These are phyloP conservation scores for Colletotrichum lupini DNA, from an alignment of 2,329 filamentous ascomycete genomes.

Conservation along the genomic window DNA sequence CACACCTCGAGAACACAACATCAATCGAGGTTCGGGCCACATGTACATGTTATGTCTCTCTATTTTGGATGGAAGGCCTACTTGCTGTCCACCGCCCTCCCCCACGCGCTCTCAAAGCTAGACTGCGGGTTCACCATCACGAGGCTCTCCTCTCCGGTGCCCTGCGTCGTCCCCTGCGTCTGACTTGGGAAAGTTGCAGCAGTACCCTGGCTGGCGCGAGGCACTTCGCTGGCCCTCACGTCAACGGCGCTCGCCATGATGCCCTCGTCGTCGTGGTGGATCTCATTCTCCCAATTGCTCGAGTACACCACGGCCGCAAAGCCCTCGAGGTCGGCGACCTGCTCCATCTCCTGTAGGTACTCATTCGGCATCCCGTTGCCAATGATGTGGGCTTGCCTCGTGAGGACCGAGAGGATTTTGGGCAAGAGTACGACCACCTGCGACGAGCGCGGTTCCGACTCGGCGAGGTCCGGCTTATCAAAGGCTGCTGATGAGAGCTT, in stretches of 20 bases:
- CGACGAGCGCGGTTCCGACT: constrained; percentile 47
- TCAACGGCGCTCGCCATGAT: constrained; percentile 52
- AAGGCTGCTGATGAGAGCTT: constrained; percentile 85
- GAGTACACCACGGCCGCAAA: constrained; percentile 90
- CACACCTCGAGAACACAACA: background rate
- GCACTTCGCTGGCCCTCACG: constrained; percentile 42
- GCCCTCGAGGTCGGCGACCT: constrained; percentile 79
- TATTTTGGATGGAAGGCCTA: constrained; percentile 12
- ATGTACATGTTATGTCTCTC: background rate
- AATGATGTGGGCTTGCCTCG: constrained; percentile 89
- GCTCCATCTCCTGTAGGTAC: constrained; percentile 80
- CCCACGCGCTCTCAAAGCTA: constrained; percentile 77
- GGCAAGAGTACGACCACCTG: constrained; percentile 78
- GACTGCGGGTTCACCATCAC: constrained; percentile 62
- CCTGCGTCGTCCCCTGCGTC: constrained; percentile 40
- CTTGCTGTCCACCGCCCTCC: constrained; percentile 64
- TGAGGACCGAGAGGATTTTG: constrained; percentile 89
- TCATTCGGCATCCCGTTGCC: constrained; percentile 80
- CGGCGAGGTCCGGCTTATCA: constrained; percentile 60
- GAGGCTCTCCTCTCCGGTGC: constrained; percentile 59
- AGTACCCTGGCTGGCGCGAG: constrained; percentile 36
- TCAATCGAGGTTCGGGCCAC: background rate
- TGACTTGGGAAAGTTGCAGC: constrained; percentile 33
- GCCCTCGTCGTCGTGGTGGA: constrained; percentile 56
- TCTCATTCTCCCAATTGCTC: constrained; percentile 81